phyloP scores from a whole-genome alignment of 176 grass and related monocot species.

The Typha latifolia region DNA sequence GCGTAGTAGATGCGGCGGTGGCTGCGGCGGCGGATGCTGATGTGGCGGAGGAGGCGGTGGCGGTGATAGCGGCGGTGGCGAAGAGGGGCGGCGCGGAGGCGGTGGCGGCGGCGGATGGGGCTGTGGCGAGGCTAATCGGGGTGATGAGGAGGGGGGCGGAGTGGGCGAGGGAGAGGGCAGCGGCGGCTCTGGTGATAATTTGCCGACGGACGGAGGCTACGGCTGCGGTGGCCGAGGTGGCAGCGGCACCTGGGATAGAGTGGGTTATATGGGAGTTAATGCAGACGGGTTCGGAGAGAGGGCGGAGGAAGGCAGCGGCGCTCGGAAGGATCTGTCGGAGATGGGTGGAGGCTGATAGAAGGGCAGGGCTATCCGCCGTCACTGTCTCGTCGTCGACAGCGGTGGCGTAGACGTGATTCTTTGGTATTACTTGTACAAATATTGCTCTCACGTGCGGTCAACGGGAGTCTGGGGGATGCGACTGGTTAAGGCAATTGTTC shows the following conservation, averaged over 20 bases:
- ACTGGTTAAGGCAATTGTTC: too few species aligned
- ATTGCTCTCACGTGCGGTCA: too few species aligned
- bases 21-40: constrained; percentile 34
- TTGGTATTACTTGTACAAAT: not conserved
- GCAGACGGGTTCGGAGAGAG: constrained; percentile 79
- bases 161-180: constrained; percentile 52
- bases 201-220: constrained; percentile 51
- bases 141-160: constrained; percentile 66
- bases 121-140: constrained; percentile 41
- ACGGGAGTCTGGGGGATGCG: too few species aligned
- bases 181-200: constrained; percentile 65
- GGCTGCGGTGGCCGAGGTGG: constrained; percentile 40
- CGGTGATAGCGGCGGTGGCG: constrained; percentile 55
- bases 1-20: constrained; percentile 44
- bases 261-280: constrained; percentile 99
- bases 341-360: constrained; percentile 54
- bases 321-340: constrained; percentile 81
- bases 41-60: constrained; percentile 42
- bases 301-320: constrained; percentile 70
- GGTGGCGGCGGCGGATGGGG: constrained; percentile 32
- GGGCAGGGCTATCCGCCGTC: constrained; percentile 33
- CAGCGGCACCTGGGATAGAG: constrained; percentile 68
- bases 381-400: constrained; percentile 37
- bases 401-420: constrained; percentile 28
- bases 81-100: constrained; percentile 83